Evolutionary conservation across 179 eudicot species (phyloP).

Genomic region (Nepenthes alata): DNA sequence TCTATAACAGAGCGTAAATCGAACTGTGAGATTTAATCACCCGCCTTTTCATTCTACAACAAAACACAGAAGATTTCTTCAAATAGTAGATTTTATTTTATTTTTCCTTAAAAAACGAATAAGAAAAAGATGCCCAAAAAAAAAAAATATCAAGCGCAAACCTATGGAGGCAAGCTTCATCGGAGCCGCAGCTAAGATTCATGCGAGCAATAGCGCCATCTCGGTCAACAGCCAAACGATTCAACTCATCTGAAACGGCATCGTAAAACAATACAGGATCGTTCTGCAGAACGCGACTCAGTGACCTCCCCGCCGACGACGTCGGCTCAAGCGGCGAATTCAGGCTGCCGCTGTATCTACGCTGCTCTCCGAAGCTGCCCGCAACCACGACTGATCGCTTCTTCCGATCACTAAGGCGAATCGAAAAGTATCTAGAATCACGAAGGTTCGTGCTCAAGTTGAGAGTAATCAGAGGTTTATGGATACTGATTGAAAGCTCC

Average conservation of each 20-base stretch:
- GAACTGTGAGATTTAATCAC: too few relatives aligned
- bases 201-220: conserved; percentile 36
- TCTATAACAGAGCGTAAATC: too few relatives aligned
- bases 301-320: conserved; percentile 39
- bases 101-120: background rate
- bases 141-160: conserved; percentile 9
- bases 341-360: conserved; percentile 22
- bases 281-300: conserved; percentile 44
- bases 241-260: conserved; percentile 45
- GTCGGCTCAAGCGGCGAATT: conserved; percentile 50
- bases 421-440: background rate
- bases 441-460: background rate
- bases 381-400: background rate
- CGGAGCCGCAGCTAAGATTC: conserved; percentile 29
- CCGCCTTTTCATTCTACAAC: too few relatives aligned
- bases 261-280: conserved; percentile 33
- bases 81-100: background rate
- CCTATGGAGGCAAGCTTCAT: conserved; percentile 66
- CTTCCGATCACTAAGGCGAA: background rate
- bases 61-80: too few relatives aligned
- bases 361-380: background rate
- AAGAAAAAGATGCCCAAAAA: background rate
- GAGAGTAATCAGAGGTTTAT: background rate
- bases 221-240: conserved; percentile 36
- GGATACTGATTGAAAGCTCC: background rate